Evolutionary conservation across 1,284 basidiomycete species (phyloP).

Genomic region (Austropuccinia psidii): DNA sequence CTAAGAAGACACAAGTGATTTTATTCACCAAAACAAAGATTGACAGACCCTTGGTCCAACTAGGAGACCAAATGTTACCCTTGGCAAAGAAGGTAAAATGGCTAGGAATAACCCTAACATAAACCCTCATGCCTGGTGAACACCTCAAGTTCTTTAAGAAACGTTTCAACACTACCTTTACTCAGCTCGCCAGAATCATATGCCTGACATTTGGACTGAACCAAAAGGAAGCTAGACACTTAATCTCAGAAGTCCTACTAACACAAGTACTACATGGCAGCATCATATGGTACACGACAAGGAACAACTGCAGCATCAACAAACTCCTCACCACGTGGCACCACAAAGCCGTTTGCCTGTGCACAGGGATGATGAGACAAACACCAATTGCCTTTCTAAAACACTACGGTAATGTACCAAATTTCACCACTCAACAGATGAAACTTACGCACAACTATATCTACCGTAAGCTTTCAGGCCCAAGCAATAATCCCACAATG

Average conservation of each 20-base stretch:
- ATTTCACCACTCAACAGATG: too few relatives aligned
- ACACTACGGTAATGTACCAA: too few relatives aligned
- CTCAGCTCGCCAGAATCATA: not conserved
- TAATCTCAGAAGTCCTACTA: not conserved
- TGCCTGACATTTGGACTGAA: constrained; percentile 5
- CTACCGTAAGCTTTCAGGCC: too few relatives aligned
- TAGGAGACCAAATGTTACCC: not conserved
- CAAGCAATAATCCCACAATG: too few relatives aligned
- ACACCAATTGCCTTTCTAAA: too few relatives aligned
- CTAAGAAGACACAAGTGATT: not conserved
- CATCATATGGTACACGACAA: not conserved
- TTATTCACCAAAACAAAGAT: not conserved
- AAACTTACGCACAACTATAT: too few relatives aligned
- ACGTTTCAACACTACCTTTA: not conserved
- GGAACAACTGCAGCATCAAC: too few relatives aligned
- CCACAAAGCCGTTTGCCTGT: too few relatives aligned
- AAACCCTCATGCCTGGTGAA: not conserved
- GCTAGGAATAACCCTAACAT: not conserved
- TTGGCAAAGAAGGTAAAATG: not conserved
- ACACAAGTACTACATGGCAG: not conserved
- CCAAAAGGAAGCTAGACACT: not conserved
- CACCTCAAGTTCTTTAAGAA: not conserved
- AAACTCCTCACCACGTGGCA: too few relatives aligned
- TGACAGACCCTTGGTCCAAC: not conserved
- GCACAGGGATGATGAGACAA: too few relatives aligned